These are phyloP conservation scores for Candida taoyuanica DNA, from an alignment of 805 yeast species.

Conservation along the genomic window DNA sequence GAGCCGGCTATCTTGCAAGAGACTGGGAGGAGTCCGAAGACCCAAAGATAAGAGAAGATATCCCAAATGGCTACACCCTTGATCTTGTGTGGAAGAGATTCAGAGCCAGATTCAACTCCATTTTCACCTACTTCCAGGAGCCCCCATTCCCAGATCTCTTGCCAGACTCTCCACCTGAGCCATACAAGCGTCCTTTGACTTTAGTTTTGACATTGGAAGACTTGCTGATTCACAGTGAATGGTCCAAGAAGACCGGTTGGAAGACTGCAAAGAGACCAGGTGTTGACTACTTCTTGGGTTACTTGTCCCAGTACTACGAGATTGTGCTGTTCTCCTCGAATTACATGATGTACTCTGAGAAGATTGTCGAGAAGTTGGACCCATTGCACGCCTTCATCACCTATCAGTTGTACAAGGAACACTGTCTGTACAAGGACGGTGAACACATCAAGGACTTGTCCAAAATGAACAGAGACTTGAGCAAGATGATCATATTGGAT, in stretches of 20 bases:
- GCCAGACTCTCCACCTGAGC: conserved; percentile 89
- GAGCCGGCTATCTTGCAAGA: conserved; percentile 70
- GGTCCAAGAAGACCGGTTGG: conserved; percentile 95
- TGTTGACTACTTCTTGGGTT: conserved; percentile 91
- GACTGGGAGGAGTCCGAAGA: conserved; percentile 83
- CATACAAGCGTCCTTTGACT: conserved; percentile 88
- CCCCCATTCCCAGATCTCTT: conserved; percentile 91
- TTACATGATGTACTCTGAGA: conserved; percentile 81
- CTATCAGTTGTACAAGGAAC: conserved; percentile 85
- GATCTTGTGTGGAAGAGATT: conserved; percentile 63
- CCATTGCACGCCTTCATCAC: conserved; percentile 88
- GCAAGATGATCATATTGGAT: conserved; percentile 77
- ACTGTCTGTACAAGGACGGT: conserved; percentile 81
- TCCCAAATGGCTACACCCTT: conserved; percentile 67
- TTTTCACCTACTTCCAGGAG: conserved; percentile 81
- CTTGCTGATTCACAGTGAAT: conserved; percentile 81
- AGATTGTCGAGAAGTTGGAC: conserved; percentile 81
- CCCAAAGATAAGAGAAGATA: conserved; percentile 45
- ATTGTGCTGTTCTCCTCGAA: conserved; percentile 86
- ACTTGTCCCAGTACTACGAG: conserved; percentile 92
- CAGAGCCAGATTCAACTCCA: conserved; percentile 63
- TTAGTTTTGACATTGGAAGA: conserved; percentile 88
- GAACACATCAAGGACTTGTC: conserved; percentile 84
- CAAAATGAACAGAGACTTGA: conserved; percentile 84
- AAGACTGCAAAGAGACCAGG: conserved; percentile 99